These are phyloP conservation scores for Wilcoxina mikolae DNA, from an alignment of 495 filamentous ascomycete species.

Conservation along the genomic window DNA sequence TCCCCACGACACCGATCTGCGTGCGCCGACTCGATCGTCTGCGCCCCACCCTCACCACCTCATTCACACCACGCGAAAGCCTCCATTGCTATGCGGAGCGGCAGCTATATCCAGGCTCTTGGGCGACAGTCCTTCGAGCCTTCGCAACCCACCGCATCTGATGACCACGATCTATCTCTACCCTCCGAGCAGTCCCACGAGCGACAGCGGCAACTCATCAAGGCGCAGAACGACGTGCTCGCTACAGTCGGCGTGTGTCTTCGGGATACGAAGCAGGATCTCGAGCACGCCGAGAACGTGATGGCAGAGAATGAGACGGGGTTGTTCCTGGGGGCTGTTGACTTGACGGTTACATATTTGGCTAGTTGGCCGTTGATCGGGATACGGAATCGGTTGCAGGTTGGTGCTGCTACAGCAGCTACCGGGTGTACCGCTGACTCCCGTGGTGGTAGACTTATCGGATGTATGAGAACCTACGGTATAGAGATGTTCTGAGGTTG, in stretches of 20 bases:
- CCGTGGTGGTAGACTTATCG: constrained; percentile 15
- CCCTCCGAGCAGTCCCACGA: constrained; percentile 22
- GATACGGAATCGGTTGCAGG: constrained; percentile 27
- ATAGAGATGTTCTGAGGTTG: constrained; percentile 19
- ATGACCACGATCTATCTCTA: constrained; percentile 12
- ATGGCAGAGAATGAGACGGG: constrained; percentile 28
- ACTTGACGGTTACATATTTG: constrained; percentile 24
- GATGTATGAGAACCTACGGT: constrained; percentile 11
- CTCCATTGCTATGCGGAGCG: constrained; percentile 23
- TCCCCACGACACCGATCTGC: too few species aligned
- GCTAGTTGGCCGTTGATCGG: constrained; percentile 24
- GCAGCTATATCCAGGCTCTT: constrained; percentile 25
- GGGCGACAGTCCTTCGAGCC: constrained; percentile 28
- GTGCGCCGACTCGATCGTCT: too few species aligned
- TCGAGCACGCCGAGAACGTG: constrained; percentile 16
- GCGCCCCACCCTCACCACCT: too few species aligned
- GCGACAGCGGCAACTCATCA: constrained; percentile 23
- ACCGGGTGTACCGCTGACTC: constrained; percentile 9
- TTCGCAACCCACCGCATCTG: constrained; percentile 15
- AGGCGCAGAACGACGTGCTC: constrained; percentile 28
- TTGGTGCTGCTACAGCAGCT: neutral
- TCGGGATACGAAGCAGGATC: constrained; percentile 19
- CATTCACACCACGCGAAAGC: too few species aligned
- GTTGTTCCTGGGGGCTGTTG: constrained; percentile 19
- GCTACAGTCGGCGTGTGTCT: constrained; percentile 28